Evolutionary conservation across 331 rosid species (phyloP).

Genomic region (Cydonia oblonga): DNA sequence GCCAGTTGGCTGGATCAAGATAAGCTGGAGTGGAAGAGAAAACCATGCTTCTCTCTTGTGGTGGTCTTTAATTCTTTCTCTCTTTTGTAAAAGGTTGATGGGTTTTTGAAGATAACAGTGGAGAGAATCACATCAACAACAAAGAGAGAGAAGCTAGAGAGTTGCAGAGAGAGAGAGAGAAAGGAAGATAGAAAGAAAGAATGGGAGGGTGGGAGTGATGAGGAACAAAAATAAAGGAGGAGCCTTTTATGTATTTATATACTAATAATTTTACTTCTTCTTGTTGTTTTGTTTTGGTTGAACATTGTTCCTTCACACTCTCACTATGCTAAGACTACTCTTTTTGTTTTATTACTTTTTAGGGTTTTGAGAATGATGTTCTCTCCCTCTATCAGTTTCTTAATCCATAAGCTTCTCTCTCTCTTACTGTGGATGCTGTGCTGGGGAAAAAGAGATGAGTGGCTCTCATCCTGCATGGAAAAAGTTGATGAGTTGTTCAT

Average conservation of each 20-base stretch:
- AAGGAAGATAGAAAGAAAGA: slow-evolving; percentile 10
- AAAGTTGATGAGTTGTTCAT: slow-evolving; percentile 18
- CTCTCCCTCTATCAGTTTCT: slow-evolving; percentile 21
- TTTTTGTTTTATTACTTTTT: slow-evolving; percentile 66
- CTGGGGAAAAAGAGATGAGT: slow-evolving; percentile 15
- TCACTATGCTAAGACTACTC: slow-evolving; percentile 23
- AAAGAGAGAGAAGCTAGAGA: slow-evolving; percentile 12
- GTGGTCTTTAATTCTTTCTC: slow-evolving; percentile 25
- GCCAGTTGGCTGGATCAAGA: slow-evolving; percentile 94
- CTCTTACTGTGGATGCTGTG: slow-evolving; percentile 14
- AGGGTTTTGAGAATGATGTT: slow-evolving; percentile 64
- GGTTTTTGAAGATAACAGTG: slow-evolving; percentile 42
- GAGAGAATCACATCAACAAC: slow-evolving; percentile 71
- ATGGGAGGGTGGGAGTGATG: slow-evolving; percentile 22
- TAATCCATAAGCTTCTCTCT: slow-evolving; percentile 61
- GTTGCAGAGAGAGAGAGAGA: slow-evolving; percentile 11
- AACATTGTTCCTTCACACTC: background rate
- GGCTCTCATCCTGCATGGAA: slow-evolving; percentile 42
- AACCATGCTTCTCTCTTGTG: slow-evolving; percentile 51
- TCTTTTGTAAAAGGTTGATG: slow-evolving; percentile 77
- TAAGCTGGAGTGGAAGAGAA: slow-evolving; percentile 84
- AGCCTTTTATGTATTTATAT: slow-evolving; percentile 63
- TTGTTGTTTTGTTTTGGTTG: background rate
- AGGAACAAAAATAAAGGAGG: slow-evolving; percentile 56
- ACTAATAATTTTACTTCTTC: slow-evolving; percentile 22